Conservation (phyloP, 2,329 filamentous ascomycete species). For the Pseudocercospora fuligena region DNA sequence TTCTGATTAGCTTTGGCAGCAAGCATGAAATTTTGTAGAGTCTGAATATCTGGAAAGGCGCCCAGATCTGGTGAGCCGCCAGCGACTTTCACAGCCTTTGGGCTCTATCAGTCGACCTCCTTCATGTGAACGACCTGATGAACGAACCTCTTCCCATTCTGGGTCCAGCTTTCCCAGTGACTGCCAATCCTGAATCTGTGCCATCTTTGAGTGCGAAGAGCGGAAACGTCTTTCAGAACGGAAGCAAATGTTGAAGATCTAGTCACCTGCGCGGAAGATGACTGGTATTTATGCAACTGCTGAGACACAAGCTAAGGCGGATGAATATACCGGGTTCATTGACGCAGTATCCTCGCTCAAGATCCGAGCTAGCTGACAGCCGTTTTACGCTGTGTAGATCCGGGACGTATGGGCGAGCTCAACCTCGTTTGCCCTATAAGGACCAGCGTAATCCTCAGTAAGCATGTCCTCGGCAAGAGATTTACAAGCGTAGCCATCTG, state of each 20-base stretch:
- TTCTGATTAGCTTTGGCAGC: constrained; percentile 26
- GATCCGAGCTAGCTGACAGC: no score
- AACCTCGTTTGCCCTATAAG: no score
- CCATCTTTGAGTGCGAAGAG: constrained; percentile 24
- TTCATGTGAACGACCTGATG: neutral
- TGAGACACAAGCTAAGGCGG: no score
- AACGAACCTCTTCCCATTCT: constrained; percentile 33
- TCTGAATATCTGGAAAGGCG: constrained; percentile 30
- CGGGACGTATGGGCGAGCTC: no score
- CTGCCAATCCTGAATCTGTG: constrained; percentile 36
- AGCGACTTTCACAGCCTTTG: constrained; percentile 17
- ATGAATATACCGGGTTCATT: no score
- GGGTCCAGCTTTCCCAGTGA: constrained; percentile 31
- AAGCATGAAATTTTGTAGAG: constrained; percentile 29
- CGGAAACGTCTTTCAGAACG: neutral
- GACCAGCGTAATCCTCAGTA: no score
- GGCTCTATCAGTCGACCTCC: neutral
- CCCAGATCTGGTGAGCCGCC: constrained; percentile 36
- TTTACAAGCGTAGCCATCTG: no score
- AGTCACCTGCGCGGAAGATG: no score
- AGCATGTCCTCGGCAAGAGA: no score
- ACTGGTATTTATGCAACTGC: no score
- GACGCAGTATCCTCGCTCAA: no score
- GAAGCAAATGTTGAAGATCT: neutral
- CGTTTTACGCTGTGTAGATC: no score